Conservation (phyloP, 148 eudicot genomes). For the Vaccinium myrtillus region DNA sequence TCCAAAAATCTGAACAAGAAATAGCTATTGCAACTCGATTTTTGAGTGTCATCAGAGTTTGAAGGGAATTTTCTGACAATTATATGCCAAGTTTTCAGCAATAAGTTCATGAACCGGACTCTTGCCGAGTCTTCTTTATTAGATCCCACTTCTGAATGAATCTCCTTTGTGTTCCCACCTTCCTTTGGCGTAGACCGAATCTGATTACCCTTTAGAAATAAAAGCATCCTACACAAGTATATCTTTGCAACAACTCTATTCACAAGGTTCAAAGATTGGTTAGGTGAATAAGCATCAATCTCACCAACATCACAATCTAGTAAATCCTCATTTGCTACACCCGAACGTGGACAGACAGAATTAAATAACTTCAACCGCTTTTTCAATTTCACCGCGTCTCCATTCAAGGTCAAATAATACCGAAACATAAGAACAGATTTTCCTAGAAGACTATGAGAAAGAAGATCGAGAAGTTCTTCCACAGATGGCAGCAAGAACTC, state of each 20-base stretch:
- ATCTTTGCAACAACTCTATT: constrained; percentile 63
- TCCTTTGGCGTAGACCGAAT: constrained; percentile 26
- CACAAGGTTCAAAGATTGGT: constrained; percentile 47
- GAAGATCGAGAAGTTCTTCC: constrained; percentile 47
- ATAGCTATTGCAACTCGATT: constrained; percentile 22
- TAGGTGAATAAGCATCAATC: constrained; percentile 33
- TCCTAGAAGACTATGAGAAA: constrained; percentile 63
- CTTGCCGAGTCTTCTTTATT: constrained; percentile 32
- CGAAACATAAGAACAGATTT: constrained; percentile 51
- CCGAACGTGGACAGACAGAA: constrained; percentile 44
- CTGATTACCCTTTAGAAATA: constrained; percentile 40
- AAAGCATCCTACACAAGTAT: constrained; percentile 50
- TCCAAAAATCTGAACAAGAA: constrained; percentile 63
- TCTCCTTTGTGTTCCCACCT: constrained; percentile 16
- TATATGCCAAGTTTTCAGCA: constrained; percentile 63
- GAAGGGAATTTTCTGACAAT: constrained; percentile 54
- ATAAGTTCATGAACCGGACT: constrained; percentile 43
- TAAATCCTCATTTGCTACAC: constrained; percentile 27
- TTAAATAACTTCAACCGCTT: constrained; percentile 47
- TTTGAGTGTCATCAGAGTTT: constrained; percentile 20
- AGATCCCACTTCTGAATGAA: constrained; percentile 22
- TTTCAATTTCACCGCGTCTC: constrained; percentile 26
- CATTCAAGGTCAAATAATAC: constrained; percentile 37
- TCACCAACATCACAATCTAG: constrained; percentile 43
- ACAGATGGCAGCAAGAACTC: constrained; percentile 34